Evolutionary conservation across 805 yeast genomes (phyloP).

Genomic region (Wickerhamomyces subpelliculosus): DNA sequence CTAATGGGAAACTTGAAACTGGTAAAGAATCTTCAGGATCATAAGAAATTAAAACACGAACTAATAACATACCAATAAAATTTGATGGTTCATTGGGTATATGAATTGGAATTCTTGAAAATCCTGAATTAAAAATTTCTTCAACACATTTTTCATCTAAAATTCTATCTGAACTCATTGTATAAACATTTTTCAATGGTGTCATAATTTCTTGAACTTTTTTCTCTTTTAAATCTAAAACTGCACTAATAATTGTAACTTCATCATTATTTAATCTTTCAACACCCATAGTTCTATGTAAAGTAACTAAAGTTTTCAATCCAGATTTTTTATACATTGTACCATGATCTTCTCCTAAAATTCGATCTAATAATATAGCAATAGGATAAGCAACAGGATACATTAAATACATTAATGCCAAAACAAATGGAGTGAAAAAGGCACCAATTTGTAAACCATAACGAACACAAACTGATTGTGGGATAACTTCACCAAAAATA

Average conservation of each 20-base stretch:
- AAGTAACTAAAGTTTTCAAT: constrained; percentile 83
- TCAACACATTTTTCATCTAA: constrained; percentile 82
- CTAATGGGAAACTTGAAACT: constrained; percentile 88
- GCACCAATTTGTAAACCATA: constrained; percentile 92
- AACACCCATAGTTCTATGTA: constrained; percentile 92
- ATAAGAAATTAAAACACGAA: constrained; percentile 85
- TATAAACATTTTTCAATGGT: constrained; percentile 83
- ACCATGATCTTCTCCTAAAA: constrained; percentile 94
- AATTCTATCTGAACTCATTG: constrained; percentile 76
- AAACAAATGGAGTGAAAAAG: constrained; percentile 82
- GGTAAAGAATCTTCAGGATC: constrained; percentile 96
- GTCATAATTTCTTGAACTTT: constrained; percentile 87
- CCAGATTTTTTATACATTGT: constrained; percentile 91
- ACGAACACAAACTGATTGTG: constrained; percentile 88
- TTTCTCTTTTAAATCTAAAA: constrained; percentile 88
- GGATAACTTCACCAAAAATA: constrained; percentile 92
- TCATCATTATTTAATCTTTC: constrained; percentile 92
- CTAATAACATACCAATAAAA: constrained; percentile 92
- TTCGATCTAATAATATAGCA: constrained; percentile 70
- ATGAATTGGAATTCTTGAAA: constrained; percentile 90
- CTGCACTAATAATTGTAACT: constrained; percentile 92
- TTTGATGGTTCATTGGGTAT: constrained; percentile 83
- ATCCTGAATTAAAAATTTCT: constrained; percentile 88
- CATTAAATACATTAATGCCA: constrained; percentile 73
- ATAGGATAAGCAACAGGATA: constrained; percentile 92